Evolutionary conservation across 2,329 filamentous ascomycete genomes (phyloP).

Genomic region (Esteya vermicola): DNA sequence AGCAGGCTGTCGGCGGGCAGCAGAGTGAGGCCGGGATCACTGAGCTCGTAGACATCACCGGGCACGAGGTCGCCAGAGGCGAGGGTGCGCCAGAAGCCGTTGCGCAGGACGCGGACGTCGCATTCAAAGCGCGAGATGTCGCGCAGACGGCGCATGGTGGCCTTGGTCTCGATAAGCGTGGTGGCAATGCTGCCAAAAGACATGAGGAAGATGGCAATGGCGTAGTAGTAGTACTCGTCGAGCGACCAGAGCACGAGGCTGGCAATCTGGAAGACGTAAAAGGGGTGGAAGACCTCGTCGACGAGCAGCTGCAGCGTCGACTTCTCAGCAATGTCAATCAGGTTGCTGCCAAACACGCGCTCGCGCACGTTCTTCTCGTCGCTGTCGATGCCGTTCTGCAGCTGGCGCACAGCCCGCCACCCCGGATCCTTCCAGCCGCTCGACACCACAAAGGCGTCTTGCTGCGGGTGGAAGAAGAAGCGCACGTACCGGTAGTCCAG

Average conservation of each 20-base stretch:
- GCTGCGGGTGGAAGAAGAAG: constrained; percentile 77
- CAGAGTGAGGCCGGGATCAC: constrained; percentile 75
- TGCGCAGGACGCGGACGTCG: constrained; percentile 82
- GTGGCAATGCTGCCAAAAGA: constrained; percentile 84
- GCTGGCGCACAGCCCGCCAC: constrained; percentile 65
- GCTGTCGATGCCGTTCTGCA: constrained; percentile 69
- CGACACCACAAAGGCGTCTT: constrained; percentile 76
- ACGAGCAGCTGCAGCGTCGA: constrained; percentile 67
- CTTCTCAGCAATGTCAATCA: constrained; percentile 90
- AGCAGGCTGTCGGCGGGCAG: constrained; percentile 88
- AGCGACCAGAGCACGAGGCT: constrained; percentile 90
- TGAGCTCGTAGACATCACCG: constrained; percentile 92
- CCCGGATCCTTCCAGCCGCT: constrained; percentile 88
- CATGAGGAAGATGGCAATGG: constrained; percentile 85
- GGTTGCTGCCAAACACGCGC: constrained; percentile 74
- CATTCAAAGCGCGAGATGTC: constrained; percentile 94
- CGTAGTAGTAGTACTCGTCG: constrained; percentile 97
- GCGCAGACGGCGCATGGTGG: constrained; percentile 79
- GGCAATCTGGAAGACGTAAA: constrained; percentile 95
- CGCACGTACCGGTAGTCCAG: constrained; percentile 91
- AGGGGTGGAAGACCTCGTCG: constrained; percentile 93
- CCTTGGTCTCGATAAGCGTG: constrained; percentile 78
- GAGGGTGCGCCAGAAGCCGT: constrained; percentile 89
- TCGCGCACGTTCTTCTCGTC: constrained; percentile 78
- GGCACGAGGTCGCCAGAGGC: constrained; percentile 81